These are phyloP conservation scores for Ophiostoma perfectum DNA, from an alignment of 2,329 filamentous ascomycete genomes.

Conservation along the genomic window DNA sequence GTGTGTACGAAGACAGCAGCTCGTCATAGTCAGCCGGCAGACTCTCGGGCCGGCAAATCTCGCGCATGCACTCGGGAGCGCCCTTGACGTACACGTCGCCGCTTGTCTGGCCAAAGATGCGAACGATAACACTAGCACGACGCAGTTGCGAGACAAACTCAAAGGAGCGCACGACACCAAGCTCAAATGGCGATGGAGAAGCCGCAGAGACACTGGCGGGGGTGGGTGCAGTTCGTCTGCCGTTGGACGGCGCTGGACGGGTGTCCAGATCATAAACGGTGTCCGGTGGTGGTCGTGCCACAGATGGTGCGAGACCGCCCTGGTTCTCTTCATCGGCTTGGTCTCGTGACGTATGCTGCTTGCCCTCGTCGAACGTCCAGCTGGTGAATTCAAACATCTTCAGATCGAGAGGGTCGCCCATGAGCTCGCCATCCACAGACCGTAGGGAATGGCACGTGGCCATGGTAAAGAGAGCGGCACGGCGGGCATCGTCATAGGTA, in stretches of 20 bases:
- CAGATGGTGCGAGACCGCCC: slow-evolving; percentile 72
- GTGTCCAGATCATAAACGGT: slow-evolving; percentile 25
- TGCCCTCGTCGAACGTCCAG: slow-evolving; percentile 89
- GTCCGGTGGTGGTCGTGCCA: slow-evolving; percentile 70
- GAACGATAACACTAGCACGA: slow-evolving; percentile 85
- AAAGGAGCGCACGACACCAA: slow-evolving; percentile 85
- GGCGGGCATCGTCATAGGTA: slow-evolving; percentile 34
- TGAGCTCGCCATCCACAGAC: slow-evolving; percentile 77
- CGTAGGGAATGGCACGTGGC: slow-evolving; percentile 92
- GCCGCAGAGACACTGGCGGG: background rate
- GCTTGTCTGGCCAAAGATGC: slow-evolving; percentile 77
- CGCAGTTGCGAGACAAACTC: slow-evolving; percentile 93
- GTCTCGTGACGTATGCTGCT: slow-evolving; percentile 32
- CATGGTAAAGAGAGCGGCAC: slow-evolving; percentile 83
- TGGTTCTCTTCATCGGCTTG: slow-evolving; percentile 65
- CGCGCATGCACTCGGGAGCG: slow-evolving; percentile 91
- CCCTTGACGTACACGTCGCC: slow-evolving; percentile 93
- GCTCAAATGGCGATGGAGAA: slow-evolving; percentile 57
- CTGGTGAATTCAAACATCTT: slow-evolving; percentile 98
- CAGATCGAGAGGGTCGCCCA: slow-evolving; percentile 89
- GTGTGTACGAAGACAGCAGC: slow-evolving; percentile 82
- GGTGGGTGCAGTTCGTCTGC: slow-evolving; percentile 11
- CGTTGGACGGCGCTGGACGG: slow-evolving; percentile 8
- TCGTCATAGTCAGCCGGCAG: slow-evolving; percentile 89
- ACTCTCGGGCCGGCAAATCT: slow-evolving; percentile 79